Evolutionary conservation across 140 eudicot species (phyloP), one percentile per base, ranked within the genome.

Genomic region (Anethum foeniculum): DNA sequence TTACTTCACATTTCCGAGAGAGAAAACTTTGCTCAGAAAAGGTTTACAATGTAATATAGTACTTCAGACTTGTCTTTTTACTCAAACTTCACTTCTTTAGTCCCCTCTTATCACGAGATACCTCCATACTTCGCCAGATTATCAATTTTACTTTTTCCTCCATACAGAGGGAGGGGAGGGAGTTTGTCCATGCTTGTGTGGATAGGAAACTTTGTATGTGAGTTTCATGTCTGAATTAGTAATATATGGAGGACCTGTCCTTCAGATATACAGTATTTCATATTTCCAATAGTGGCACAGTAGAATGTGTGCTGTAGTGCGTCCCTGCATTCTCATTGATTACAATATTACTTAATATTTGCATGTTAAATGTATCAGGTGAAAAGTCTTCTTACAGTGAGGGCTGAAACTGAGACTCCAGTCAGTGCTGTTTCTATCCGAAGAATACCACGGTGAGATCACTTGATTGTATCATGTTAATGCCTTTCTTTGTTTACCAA

Each of bases 381-480:
- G 73, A 94, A 94, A 88, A 94, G 96, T 81, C 98, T 94, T 89
- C 98, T 94, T 81, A 94, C 98, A 10, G 96, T 94, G 68, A 75
- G 97, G 67, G 93, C 97, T 56, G 98, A 94, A 89, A 92, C 96
- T 25, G 98, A 94, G 88, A 94, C 98, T 76, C 96, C 98, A 65
- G 97, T 94, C 36, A 94, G 97, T 81, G 96, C 97, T 82, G 99
- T 95, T 71, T 95, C 99, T 80, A 95, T 95, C 75, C 91, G 99
- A 30, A 94, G 98, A 86, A 92, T 94, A 72, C 98, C 98, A 80
- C 88, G 98, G 98, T 90, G 21, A 69, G 81, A 72, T 64, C 54
- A 67, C 52, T 62, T 18, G 21, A 32, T 62, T 48, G 39, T 27
- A 27, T 16, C 69, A 69, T 30, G 46, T 25, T 27, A 74, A 80